Evolutionary conservation across 2,329 filamentous ascomycete species (phyloP), one percentile per base, ranked within the genome.

Genomic region (Bipolaris gigantea): DNA sequence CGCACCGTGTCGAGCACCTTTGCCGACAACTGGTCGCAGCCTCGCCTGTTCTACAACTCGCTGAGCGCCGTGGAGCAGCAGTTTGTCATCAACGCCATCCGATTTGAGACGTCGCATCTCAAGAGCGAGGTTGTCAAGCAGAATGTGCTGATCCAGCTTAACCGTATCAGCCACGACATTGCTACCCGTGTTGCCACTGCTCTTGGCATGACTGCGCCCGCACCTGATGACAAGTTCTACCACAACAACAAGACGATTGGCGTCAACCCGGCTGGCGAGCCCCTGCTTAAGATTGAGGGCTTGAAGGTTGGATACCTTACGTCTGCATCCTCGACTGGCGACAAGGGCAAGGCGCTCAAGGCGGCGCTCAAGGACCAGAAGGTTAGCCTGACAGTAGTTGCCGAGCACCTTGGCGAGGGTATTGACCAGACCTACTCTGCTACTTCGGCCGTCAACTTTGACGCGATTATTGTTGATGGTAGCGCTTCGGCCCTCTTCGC

Each of bases 41-140:
- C 87, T 0, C 83, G 88, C 1, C 79, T 90, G 11, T 90, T 90
- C 76, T 90, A 83, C 80, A 90, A 90, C 79, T 89, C 86, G 0
- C 77, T 91, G 45, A 77, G 81, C 1, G 77, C 81, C 1, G 79
- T 80, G 0, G 88, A 90, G 73, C 83, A 89, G 70, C 87, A 90
- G 66, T 86, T 89, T 66, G 72, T 90, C 35, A 80, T 90, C 75
- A 87, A 90, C 69, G 87, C 86, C 0, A 84, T 90, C 50, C 85
- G 88, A 25, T 90, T 90, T 70, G 88, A 91, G 75, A 81, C 80
- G 0, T 80, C 84, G 19, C 81, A 88, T 13, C 63, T 90, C 32
- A 75, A 79, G 61, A 85, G 83, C 38, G 61, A 73, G 0, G 65
- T 79, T 1, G 83, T 90, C 15, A 85, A 85, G 73, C 73, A 82